These are phyloP conservation scores for Metschnikowia shivogae DNA, from an alignment of 805 yeast genomes.

Conservation along the genomic window DNA sequence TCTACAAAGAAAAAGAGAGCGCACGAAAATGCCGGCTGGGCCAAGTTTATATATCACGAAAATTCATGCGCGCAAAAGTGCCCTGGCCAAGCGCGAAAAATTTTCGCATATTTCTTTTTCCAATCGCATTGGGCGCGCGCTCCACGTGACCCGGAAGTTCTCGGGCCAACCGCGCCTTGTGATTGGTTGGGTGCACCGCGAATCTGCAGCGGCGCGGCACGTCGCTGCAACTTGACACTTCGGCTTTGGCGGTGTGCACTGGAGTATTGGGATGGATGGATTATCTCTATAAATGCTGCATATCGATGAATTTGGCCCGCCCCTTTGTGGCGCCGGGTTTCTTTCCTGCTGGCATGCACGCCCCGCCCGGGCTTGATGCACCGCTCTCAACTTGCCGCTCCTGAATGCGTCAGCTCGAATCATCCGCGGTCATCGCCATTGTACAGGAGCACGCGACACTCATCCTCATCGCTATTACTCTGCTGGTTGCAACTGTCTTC, in stretches of 20 bases:
- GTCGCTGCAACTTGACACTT: background rate
- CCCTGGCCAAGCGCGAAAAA: constrained; percentile 10
- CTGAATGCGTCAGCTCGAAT: constrained; percentile 1
- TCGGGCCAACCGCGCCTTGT: constrained; percentile 14
- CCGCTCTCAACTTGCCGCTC: background rate
- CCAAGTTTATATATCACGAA: constrained; percentile 16
- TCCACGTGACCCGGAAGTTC: constrained; percentile 20
- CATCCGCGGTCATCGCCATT: constrained; percentile 3
- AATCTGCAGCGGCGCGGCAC: constrained; percentile 1
- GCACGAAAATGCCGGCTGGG: constrained; percentile 5
- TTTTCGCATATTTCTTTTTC: constrained; percentile 10
- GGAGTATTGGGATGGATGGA: too few relatives aligned
- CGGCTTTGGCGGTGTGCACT: too few relatives aligned
- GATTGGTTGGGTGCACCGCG: constrained; percentile 8
- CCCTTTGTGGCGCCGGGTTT: too few relatives aligned
- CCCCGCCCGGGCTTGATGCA: background rate
- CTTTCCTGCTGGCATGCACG: background rate
- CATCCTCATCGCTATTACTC: too few relatives aligned
- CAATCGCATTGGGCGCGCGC: constrained; percentile 13
- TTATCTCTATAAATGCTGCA: too few relatives aligned
- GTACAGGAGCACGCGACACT: constrained; percentile 1
- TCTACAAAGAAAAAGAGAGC: constrained; percentile 12
- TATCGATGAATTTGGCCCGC: too few relatives aligned
- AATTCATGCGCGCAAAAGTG: constrained; percentile 14
- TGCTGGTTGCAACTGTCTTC: too few relatives aligned